Evolutionary conservation across 129 eudicot genomes (phyloP).

Genomic region (Tanacetum coccineum): DNA sequence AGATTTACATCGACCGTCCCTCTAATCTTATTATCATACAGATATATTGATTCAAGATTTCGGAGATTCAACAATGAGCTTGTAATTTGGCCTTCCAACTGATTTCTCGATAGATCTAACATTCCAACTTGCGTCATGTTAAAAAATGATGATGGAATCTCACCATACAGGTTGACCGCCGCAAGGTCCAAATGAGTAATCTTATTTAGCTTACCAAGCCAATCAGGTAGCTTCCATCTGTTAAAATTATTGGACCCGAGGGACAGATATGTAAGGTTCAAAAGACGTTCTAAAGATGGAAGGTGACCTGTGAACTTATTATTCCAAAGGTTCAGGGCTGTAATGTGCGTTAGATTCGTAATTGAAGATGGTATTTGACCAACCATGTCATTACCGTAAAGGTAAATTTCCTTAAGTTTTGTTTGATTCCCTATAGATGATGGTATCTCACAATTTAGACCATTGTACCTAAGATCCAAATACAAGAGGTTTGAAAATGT

Average conservation of each 20-base stretch:
- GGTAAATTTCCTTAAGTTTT: conserved; percentile 11
- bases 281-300: conserved; percentile 24
- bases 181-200: conserved; percentile 5
- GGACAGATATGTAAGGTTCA: not conserved
- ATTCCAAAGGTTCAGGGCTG: not conserved
- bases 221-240: conserved; percentile 15
- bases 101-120: not conserved
- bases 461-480: conserved; percentile 1
- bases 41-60: not conserved
- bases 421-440: conserved; percentile 21
- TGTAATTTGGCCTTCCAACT: no score
- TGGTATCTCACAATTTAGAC: conserved; percentile 19
- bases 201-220: conserved; percentile 24
- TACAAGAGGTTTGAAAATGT: conserved; percentile 16
- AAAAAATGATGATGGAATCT: conserved; percentile 21
- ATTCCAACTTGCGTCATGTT: conserved; percentile 15
- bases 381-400: not conserved
- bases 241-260: not conserved
- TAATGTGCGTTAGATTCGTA: conserved; percentile 26
- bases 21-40: conserved; percentile 5
- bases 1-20: conserved; percentile 19
- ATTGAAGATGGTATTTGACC: conserved; percentile 18
- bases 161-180: conserved; percentile 14
- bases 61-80: no score
- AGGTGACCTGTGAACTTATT: conserved; percentile 8